These are phyloP conservation scores for Laburnicola sp. DNA, from an alignment of 2,329 filamentous ascomycete genomes.

Conservation along the genomic window DNA sequence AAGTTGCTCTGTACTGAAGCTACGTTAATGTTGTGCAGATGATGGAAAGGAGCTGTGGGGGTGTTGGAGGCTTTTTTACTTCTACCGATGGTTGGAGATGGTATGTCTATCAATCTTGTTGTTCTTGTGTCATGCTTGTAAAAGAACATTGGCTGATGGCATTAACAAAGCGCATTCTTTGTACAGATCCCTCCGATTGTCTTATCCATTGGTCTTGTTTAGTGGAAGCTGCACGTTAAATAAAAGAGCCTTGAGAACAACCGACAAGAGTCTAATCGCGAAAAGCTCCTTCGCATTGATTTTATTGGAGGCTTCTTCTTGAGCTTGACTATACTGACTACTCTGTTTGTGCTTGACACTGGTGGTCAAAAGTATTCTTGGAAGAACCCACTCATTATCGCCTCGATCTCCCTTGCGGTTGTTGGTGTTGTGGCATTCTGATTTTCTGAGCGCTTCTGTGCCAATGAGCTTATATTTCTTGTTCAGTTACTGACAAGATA, in stretches of 20 bases:
- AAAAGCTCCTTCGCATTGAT: constrained; percentile 57
- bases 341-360: constrained; percentile 52
- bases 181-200: not conserved
- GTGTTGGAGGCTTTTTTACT: constrained; percentile 63
- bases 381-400: constrained; percentile 34
- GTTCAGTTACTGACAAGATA: constrained; percentile 56
- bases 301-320: constrained; percentile 59
- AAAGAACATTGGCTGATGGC: no score
- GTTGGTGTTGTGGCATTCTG: constrained; percentile 20
- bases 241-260: constrained; percentile 10
- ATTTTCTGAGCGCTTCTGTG: constrained; percentile 45
- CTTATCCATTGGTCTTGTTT: constrained; percentile 44
- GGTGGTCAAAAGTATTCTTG: constrained; percentile 46
- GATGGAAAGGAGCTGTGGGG: constrained; percentile 55
- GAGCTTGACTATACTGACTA: constrained; percentile 45
- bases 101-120: constrained; percentile 52
- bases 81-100: constrained; percentile 69
- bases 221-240: constrained; percentile 5
- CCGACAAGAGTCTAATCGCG: not conserved
- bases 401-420: constrained; percentile 33
- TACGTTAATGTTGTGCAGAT: constrained; percentile 58
- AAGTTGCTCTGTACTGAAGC: constrained; percentile 54
- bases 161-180: no score
- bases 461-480: constrained; percentile 60
- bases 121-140: not conserved